These are phyloP conservation scores for Hypoxylon sp. DNA, from an alignment of 2,329 filamentous ascomycete genomes.

Conservation along the genomic window DNA sequence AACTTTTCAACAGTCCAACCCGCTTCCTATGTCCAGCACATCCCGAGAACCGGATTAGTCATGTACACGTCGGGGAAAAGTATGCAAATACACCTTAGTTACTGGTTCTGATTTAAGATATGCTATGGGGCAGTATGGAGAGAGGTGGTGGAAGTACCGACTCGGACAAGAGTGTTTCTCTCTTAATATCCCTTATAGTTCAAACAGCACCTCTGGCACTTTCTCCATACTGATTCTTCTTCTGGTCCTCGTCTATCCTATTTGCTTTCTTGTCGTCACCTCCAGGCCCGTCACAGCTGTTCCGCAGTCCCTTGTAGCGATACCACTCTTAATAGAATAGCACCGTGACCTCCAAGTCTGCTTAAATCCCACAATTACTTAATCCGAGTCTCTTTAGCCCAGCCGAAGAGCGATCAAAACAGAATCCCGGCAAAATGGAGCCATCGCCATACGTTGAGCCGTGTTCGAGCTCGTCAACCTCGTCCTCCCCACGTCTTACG, in stretches of 20 bases:
- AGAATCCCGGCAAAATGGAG: constrained; percentile 40
- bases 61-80: constrained; percentile 22
- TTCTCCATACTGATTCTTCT: constrained; percentile 31
- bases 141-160: constrained; percentile 18
- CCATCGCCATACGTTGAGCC: constrained; percentile 49
- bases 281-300: constrained; percentile 1
- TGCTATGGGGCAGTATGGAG: constrained; percentile 10
- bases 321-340: constrained; percentile 6
- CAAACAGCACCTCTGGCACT: constrained; percentile 23
- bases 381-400: constrained; percentile 3
- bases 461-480: constrained; percentile 58
- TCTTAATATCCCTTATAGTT: constrained; percentile 33
- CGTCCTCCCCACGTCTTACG: constrained; percentile 55
- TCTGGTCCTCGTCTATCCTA: constrained; percentile 7
- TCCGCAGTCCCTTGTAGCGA: constrained; percentile 4
- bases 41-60: constrained; percentile 46
- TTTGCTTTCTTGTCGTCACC: constrained; percentile 21
- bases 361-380: not conserved
- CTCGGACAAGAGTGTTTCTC: constrained; percentile 15
- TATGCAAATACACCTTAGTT: constrained; percentile 18
- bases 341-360: not conserved
- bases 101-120: constrained; percentile 2
- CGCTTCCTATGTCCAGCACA: constrained; percentile 18
- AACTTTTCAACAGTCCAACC: constrained; percentile 24
- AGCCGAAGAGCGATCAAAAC: constrained; percentile 13